Percentiles rank a stretch among this genome's conserved stretches.
phyloP scores from a whole-genome alignment of 495 filamentous ascomycete genomes.

The Tuber brumale region DNA sequence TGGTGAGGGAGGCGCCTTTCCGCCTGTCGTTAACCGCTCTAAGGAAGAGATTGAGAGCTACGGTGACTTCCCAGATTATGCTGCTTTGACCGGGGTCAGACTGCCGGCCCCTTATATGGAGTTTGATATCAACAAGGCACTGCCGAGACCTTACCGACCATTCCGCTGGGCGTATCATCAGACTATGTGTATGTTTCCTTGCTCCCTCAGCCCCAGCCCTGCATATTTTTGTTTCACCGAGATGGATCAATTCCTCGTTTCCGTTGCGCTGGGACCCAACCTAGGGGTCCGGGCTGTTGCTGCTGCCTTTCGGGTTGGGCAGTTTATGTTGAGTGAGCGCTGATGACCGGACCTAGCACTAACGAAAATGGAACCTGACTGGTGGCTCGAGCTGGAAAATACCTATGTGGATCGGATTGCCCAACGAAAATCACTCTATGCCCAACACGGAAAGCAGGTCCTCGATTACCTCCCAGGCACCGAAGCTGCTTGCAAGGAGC shows the following conservation, averaged over 20 bases:
- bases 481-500: slow-evolving; percentile 75
- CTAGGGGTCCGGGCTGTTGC: background rate
- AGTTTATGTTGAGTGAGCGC: slow-evolving; percentile 7
- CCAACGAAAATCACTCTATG: slow-evolving; percentile 65
- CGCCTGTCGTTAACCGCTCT: slow-evolving; percentile 39
- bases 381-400: slow-evolving; percentile 85
- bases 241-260: background rate
- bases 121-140: slow-evolving; percentile 60
- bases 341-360: slow-evolving; percentile 53
- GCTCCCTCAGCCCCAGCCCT: background rate
- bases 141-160: slow-evolving; percentile 67
- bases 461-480: slow-evolving; percentile 68
- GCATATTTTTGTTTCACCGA: background rate
- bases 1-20: slow-evolving; percentile 1
- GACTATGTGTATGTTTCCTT: slow-evolving; percentile 70
- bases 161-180: slow-evolving; percentile 88
- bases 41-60: slow-evolving; percentile 64
- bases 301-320: background rate
- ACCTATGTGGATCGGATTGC: slow-evolving; percentile 64
- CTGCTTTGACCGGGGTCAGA: slow-evolving; percentile 69
- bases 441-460: slow-evolving; percentile 56
- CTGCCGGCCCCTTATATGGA: slow-evolving; percentile 58
- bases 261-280: background rate
- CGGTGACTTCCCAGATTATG: slow-evolving; percentile 80
- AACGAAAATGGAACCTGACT: slow-evolving; percentile 73